Percentiles rank a stretch among this genome's conserved stretches.
These are phyloP conservation scores for Austroboletus eburneus DNA, from an alignment of 768 basidiomycete genomes.

Conservation along the genomic window DNA sequence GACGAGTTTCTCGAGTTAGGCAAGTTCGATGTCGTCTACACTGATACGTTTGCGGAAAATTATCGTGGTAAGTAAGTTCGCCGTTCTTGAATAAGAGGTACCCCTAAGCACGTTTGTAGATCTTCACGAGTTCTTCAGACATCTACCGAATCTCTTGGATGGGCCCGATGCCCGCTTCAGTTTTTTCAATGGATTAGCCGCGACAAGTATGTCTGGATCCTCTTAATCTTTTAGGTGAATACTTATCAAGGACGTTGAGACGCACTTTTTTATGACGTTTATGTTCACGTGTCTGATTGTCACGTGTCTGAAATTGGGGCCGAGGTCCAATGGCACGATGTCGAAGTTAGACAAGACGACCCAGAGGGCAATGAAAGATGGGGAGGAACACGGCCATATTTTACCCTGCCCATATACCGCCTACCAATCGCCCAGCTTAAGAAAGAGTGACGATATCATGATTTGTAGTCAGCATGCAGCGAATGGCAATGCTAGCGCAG, in stretches of 20 bases:
- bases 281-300: slow-evolving; percentile 77
- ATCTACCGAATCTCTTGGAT: slow-evolving; percentile 70
- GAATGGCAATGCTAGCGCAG: neutral
- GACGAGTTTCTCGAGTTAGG: slow-evolving; percentile 57
- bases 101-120: slow-evolving; percentile 32
- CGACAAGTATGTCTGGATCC: slow-evolving; percentile 63
- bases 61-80: slow-evolving; percentile 61
- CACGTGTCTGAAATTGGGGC: slow-evolving; percentile 82
- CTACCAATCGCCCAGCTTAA: slow-evolving; percentile 48
- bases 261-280: slow-evolving; percentile 86
- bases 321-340: slow-evolving; percentile 76
- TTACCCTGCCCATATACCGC: slow-evolving; percentile 70
- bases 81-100: neutral
- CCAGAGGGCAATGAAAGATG: slow-evolving; percentile 53
- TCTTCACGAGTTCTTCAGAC: slow-evolving; percentile 77
- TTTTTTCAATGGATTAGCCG: slow-evolving; percentile 97
- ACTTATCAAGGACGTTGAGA: slow-evolving; percentile 60
- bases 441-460: slow-evolving; percentile 7
- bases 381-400: slow-evolving; percentile 75
- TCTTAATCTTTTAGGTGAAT: neutral
- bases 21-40: slow-evolving; percentile 87
- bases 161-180: slow-evolving; percentile 78
- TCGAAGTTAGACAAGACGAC: slow-evolving; percentile 58
- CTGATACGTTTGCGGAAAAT: slow-evolving; percentile 89
- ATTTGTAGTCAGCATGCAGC: neutral